Evolutionary conservation across 208 protist species (phyloP).

Genomic region (Naegleria lovaniensis): DNA sequence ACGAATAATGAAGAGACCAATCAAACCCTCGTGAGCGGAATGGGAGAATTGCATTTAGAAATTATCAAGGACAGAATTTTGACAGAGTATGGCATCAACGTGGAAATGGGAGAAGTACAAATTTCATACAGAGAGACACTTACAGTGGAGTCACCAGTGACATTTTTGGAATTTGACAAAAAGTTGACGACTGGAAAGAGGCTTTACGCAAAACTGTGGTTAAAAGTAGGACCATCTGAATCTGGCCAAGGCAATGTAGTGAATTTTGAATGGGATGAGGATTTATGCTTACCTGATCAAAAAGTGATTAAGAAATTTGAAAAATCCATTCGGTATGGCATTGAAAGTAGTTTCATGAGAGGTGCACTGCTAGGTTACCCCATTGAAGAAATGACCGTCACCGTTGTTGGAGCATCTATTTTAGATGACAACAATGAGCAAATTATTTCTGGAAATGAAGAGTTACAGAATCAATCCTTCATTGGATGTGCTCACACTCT

Average conservation of each 20-base stretch:
- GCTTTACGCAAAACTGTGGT: background rate
- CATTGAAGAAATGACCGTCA: background rate
- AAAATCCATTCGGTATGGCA: background rate
- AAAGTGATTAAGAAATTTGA: background rate
- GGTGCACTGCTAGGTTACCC: slow-evolving; percentile 2
- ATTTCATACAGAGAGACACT: slow-evolving; percentile 12
- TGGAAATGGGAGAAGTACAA: background rate
- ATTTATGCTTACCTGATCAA: background rate
- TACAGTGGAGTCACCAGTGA: background rate
- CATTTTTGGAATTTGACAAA: background rate
- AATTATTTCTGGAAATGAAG: background rate
- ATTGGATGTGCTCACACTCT: background rate
- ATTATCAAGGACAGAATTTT: slow-evolving; percentile 26
- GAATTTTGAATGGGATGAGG: background rate
- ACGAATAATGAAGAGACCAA: slow-evolving; percentile 22
- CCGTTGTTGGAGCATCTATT: background rate
- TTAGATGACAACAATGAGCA: background rate
- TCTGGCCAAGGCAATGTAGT: background rate
- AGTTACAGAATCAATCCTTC: background rate
- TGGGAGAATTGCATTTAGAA: slow-evolving; percentile 37
- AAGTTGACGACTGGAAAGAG: background rate
- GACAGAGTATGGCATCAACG: background rate
- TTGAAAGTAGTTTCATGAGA: slow-evolving; percentile 7
- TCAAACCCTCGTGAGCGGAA: slow-evolving; percentile 40
- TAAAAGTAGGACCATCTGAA: background rate